phyloP scores from a whole-genome alignment of 2,329 filamentous ascomycete genomes.

The Neocatenulostroma microsporum region DNA sequence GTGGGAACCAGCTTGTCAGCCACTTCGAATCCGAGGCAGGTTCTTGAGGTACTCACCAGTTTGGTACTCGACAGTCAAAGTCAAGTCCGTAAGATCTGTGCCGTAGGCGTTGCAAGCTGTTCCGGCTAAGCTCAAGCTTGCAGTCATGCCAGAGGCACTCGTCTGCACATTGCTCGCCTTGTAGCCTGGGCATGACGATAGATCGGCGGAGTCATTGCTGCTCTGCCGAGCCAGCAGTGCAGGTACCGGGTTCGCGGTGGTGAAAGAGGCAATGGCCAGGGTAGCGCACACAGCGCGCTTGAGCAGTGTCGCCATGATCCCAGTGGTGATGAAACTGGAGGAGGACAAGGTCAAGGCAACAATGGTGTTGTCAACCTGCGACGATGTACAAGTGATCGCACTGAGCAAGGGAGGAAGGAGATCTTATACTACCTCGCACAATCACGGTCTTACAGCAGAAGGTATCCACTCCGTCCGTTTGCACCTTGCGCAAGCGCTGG shows the following conservation, averaged over 20 bases:
- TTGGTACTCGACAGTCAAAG: constrained; percentile 54
- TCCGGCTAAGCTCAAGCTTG: constrained; percentile 62
- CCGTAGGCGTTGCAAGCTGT: constrained; percentile 55
- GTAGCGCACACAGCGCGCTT: constrained; percentile 5
- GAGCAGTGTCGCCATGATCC: constrained; percentile 8
- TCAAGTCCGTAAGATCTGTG: constrained; percentile 49
- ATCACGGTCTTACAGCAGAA: too few species aligned
- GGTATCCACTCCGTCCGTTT: background rate
- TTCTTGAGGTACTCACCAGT: constrained; percentile 46
- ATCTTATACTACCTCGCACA: constrained; percentile 7
- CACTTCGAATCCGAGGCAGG: too few species aligned
- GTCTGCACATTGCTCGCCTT: constrained; percentile 52
- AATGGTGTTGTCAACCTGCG: background rate
- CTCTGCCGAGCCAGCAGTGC: constrained; percentile 12
- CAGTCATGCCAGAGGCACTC: constrained; percentile 53
- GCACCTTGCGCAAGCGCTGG: constrained; percentile 2
- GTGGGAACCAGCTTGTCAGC: too few species aligned
- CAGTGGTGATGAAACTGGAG: background rate
- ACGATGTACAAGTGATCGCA: background rate
- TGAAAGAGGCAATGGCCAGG: constrained; percentile 6
- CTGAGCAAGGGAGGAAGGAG: constrained; percentile 1
- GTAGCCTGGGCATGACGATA: constrained; percentile 56
- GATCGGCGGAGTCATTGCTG: constrained; percentile 7
- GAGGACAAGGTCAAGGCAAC: too few species aligned
- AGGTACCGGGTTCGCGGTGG: constrained; percentile 14